Evolutionary conservation across 2,329 filamentous ascomycete species (phyloP).

Genomic region (Ophiostoma quercus): DNA sequence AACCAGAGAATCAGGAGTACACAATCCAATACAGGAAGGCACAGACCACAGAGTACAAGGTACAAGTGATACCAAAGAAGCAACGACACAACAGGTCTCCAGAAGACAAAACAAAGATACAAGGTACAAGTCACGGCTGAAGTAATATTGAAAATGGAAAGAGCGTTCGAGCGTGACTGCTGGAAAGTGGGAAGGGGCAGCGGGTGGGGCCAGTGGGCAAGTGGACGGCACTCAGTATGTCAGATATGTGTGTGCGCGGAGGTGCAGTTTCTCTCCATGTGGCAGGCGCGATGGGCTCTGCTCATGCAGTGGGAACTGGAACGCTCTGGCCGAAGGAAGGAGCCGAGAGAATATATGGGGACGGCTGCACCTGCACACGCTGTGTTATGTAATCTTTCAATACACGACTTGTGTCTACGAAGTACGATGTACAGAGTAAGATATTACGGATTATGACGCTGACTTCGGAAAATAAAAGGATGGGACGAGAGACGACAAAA

Average conservation of each 20-base stretch:
- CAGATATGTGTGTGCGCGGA: conserved; percentile 16
- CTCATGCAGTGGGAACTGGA: neutral
- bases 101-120: neutral
- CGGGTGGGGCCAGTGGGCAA: conserved; percentile 17
- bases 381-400: neutral
- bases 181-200: conserved; percentile 23
- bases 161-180: neutral
- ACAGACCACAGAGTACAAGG: neutral
- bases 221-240: neutral
- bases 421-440: neutral
- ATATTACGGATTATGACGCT: neutral
- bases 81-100: neutral
- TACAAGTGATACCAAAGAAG: neutral
- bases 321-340: neutral
- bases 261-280: conserved; percentile 13
- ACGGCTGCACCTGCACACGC: neutral
- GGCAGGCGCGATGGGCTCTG: conserved; percentile 7
- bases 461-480: neutral
- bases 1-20: neutral
- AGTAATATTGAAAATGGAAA: conserved; percentile 14
- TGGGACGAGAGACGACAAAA: neutral
- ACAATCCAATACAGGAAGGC: neutral
- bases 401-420: neutral
- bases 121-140: conserved; percentile 2
- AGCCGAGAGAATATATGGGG: neutral